Percentiles rank a stretch among this genome's conserved stretches.
Evolutionary conservation across 306 rosid species (phyloP).

Genomic region (Fagus crenata): DNA sequence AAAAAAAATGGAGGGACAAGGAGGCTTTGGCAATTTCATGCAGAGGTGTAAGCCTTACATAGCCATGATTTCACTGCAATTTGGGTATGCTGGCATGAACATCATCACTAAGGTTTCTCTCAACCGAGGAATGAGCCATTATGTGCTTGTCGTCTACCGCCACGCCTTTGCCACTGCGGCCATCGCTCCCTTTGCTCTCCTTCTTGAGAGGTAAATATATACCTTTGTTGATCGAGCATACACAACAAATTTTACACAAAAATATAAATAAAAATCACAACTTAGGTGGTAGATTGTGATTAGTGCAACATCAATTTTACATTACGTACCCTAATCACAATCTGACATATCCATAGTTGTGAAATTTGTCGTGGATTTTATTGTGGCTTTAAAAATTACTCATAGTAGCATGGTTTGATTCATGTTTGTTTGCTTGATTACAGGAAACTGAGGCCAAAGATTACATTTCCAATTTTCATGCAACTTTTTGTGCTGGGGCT

Average conservation of each 20-base stretch:
- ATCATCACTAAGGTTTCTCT: constrained; percentile 83
- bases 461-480: constrained; percentile 63
- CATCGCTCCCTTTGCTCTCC: constrained; percentile 89
- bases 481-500: constrained; percentile 78
- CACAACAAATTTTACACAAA: too few relatives aligned
- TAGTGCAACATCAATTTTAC: too few relatives aligned
- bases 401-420: constrained; percentile 13
- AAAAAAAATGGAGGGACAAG: constrained; percentile 46
- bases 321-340: too few relatives aligned
- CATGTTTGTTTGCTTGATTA: constrained; percentile 7
- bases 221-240: too few relatives aligned
- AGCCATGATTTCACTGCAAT: constrained; percentile 81
- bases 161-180: constrained; percentile 88
- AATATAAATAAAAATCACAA: too few relatives aligned
- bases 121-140: constrained; percentile 90
- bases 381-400: too few relatives aligned
- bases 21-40: constrained; percentile 30
- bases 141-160: constrained; percentile 82
- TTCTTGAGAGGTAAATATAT: constrained; percentile 68
- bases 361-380: too few relatives aligned
- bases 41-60: constrained; percentile 77
- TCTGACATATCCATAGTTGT: too few relatives aligned
- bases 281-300: too few relatives aligned
- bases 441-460: constrained; percentile 86
- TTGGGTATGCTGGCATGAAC: constrained; percentile 95